phyloP scores from a whole-genome alignment of 139 green algal genomes.

The Microglena sp. region DNA sequence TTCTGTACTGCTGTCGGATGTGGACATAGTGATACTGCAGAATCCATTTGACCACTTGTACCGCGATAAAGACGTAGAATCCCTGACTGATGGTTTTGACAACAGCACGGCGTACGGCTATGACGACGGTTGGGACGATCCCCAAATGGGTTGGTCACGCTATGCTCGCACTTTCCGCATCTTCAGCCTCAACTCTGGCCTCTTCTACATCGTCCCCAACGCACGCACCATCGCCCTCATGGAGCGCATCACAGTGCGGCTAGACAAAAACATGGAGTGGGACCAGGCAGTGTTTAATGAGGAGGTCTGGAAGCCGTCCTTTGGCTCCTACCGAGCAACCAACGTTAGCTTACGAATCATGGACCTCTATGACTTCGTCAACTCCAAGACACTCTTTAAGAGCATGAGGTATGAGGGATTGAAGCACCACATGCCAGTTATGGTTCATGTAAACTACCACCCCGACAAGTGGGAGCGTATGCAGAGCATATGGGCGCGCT shows the following conservation, averaged over 20 bases:
- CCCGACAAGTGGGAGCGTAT: conserved; percentile 61
- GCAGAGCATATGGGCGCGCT: conserved; percentile 34
- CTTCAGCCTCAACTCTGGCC: conserved; percentile 65
- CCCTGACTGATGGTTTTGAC: conserved; percentile 62
- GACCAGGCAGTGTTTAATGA: conserved; percentile 46
- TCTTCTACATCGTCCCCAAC: conserved; percentile 56
- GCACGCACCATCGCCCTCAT: conserved; percentile 41
- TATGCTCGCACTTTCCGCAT: conserved; percentile 74
- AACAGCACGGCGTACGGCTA: conserved; percentile 60
- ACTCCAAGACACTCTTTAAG: conserved; percentile 47
- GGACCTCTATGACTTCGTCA: conserved; percentile 46
- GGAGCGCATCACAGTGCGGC: conserved; percentile 39
- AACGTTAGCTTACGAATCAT: conserved; percentile 32
- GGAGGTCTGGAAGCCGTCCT: conserved; percentile 30
- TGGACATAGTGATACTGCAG: conserved; percentile 58
- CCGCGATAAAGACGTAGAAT: conserved; percentile 65
- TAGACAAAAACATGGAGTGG: conserved; percentile 32
- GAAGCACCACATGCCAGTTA: conserved; percentile 32
- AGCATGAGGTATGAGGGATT: conserved; percentile 29
- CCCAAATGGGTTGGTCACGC: conserved; percentile 59
- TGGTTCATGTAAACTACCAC: conserved; percentile 73
- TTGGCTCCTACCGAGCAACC: conserved; percentile 12
- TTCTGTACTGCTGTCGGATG: conserved; percentile 50
- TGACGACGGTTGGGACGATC: conserved; percentile 62
- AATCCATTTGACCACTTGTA: conserved; percentile 67